A percentile compares a stretch with the other conserved stretches of the same genome.
phyloP scores from a whole-genome alignment of 257 asterid genomes.

The Nicotiana sylvestris region DNA sequence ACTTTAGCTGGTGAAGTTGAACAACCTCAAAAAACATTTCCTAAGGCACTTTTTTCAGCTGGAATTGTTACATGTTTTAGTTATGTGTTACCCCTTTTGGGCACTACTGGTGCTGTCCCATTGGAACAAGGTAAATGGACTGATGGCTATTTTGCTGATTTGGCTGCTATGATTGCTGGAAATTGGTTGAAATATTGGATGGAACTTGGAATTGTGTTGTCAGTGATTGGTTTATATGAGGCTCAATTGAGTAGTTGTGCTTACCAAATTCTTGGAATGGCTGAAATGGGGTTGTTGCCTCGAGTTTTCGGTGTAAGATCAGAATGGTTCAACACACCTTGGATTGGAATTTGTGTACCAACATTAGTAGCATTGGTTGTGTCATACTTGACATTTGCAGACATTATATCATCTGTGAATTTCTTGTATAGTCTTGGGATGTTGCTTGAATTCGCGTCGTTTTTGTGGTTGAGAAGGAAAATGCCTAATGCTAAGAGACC shows the following conservation, averaged over 20 bases:
- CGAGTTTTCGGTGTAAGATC: constrained; percentile 33
- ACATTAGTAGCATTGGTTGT: constrained; percentile 39
- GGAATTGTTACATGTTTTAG: constrained; percentile 59
- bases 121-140: constrained; percentile 42
- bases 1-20: constrained; percentile 78
- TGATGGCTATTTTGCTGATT: constrained; percentile 50
- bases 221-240: constrained; percentile 49
- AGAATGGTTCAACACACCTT: constrained; percentile 56
- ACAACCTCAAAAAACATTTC: constrained; percentile 51
- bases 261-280: constrained; percentile 57
- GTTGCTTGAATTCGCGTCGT: constrained; percentile 57
- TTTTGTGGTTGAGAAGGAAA: constrained; percentile 45
- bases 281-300: constrained; percentile 48
- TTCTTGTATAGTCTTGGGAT: constrained; percentile 66
- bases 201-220: constrained; percentile 54
- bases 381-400: constrained; percentile 35
- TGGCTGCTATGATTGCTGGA: constrained; percentile 42
- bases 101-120: constrained; percentile 48
- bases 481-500: constrained; percentile 38
- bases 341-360: constrained; percentile 53
- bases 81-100: constrained; percentile 52
- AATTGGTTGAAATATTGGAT: constrained; percentile 62
- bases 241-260: constrained; percentile 61
- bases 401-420: constrained; percentile 49
- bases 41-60: constrained; percentile 43